A percentile compares a stretch with the other conserved stretches of the same genome.
These are phyloP conservation scores for Phytophthora idaei DNA, from an alignment of 352 stramenopile species.

Conservation along the genomic window DNA sequence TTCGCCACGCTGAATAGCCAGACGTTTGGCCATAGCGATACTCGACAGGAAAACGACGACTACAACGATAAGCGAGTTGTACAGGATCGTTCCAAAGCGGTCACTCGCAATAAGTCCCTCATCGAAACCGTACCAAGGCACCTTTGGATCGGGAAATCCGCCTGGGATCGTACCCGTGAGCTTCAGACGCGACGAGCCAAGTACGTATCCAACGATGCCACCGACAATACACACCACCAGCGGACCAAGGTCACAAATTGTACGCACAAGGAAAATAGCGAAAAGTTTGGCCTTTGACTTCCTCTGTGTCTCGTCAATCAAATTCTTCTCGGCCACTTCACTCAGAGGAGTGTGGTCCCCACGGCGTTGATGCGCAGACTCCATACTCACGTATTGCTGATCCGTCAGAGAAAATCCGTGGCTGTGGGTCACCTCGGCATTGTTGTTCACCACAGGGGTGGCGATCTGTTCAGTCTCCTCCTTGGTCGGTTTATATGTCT, in stretches of 20 bases:
- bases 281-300: conserved; percentile 17
- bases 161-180: conserved; percentile 71
- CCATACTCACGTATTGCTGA: conserved; percentile 53
- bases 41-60: conserved; percentile 90
- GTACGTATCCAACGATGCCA: conserved; percentile 51
- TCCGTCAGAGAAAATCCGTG: conserved; percentile 53
- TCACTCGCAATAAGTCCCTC: conserved; percentile 47
- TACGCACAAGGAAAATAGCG: conserved; percentile 45
- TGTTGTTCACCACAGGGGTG: conserved; percentile 15
- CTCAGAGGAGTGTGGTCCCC: conserved; percentile 6
- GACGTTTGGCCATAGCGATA: conserved; percentile 88
- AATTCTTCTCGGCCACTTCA: conserved; percentile 18
- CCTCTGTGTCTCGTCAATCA: neutral
- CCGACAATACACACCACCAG: conserved; percentile 75
- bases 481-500: conserved; percentile 21
- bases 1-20: conserved; percentile 73
- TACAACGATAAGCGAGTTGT: conserved; percentile 70
- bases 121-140: conserved; percentile 63
- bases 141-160: conserved; percentile 59
- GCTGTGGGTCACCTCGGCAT: conserved; percentile 21
- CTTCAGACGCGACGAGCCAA: conserved; percentile 65
- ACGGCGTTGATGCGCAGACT: conserved; percentile 25
- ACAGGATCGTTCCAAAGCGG: conserved; percentile 52
- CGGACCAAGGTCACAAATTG: conserved; percentile 64
- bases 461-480: conserved; percentile 21